These are phyloP conservation scores for Penicillium expansum DNA, from an alignment of 2,329 filamentous ascomycete genomes.

Conservation along the genomic window DNA sequence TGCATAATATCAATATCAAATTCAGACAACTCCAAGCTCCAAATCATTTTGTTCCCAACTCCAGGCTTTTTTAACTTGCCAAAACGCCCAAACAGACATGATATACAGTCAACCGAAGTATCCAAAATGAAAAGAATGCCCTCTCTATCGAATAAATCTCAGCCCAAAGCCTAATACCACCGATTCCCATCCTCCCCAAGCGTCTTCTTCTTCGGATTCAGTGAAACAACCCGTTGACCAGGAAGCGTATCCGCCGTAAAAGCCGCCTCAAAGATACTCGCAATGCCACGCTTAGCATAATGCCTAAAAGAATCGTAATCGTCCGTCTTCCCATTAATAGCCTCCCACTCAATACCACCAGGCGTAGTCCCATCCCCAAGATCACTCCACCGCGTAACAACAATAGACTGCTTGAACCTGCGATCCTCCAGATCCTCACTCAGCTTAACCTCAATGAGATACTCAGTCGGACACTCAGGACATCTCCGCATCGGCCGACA, in stretches of 20 bases:
- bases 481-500: conserved; percentile 61
- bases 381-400: conserved; percentile 62
- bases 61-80: not conserved
- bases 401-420: conserved; percentile 58
- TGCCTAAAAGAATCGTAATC: conserved; percentile 55
- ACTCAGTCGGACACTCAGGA: conserved; percentile 61
- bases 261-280: conserved; percentile 58
- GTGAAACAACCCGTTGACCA: conserved; percentile 55
- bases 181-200: conserved; percentile 55
- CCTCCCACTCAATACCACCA: conserved; percentile 52
- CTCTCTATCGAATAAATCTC: not conserved
- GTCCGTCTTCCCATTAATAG: conserved; percentile 49
- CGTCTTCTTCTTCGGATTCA: conserved; percentile 57
- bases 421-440: conserved; percentile 52
- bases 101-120: not conserved
- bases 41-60: not conserved
- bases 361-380: conserved; percentile 56
- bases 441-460: conserved; percentile 59
- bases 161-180: conserved; percentile 52
- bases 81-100: not conserved
- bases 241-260: conserved; percentile 55
- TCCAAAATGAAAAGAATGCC: not conserved
- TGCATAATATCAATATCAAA: not conserved
- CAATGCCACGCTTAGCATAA: conserved; percentile 56
- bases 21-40: not conserved